Evolutionary conservation across 352 stramenopile genomes (phyloP), one percentile per base, ranked within the genome.

Genomic region (Thalassiosira hispida): DNA sequence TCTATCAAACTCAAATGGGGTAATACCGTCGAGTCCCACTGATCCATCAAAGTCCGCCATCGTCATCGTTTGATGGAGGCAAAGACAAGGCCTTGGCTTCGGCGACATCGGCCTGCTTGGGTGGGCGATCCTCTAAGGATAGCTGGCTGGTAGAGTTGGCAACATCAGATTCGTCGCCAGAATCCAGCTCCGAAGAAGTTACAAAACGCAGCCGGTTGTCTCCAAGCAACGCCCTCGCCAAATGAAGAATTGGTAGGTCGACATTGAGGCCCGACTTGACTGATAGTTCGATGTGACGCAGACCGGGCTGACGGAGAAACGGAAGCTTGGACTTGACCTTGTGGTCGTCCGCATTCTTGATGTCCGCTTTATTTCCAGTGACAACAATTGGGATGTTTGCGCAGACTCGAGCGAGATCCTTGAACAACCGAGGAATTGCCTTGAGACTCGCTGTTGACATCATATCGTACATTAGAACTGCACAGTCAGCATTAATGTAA

Each of bases 391-490:
- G 47, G 38, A 64, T 23, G 8, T 16, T 14, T 0, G 2, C 25
- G 27, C 46, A 51, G 5, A 64, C 64, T 18, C 64, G 64, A 23
- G 16, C 2, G 8, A 73, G 5, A 55, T 40, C 23, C 6, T 33
- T 49, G 25, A 44, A 23, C n/a, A 18, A 20, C 12, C 14, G 11
- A 3, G 23, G 18, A 4, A 64, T 16, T 4, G 18, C 20, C 25
- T 38, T 73, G n/a, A 20, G 38, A 1, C 25, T 44, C 31, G 31
- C 31, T 38, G 25, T 42, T 1, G 23, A 56, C 14, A 7, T 61
- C 14, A 61, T 4, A 52, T 73, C 64, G 44, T 63, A 73, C 64
- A 73, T 73, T 11, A 73, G 22, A 0, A 73, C 49, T 23, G 33
- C 51, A 1, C 5, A 29, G 16, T 61, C 0, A n/a, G 44, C n/a